A percentile compares a stretch with the other conserved stretches of the same genome.
Conservation (phyloP, 805 yeast species). For the Metschnikowia vanudenii region DNA sequence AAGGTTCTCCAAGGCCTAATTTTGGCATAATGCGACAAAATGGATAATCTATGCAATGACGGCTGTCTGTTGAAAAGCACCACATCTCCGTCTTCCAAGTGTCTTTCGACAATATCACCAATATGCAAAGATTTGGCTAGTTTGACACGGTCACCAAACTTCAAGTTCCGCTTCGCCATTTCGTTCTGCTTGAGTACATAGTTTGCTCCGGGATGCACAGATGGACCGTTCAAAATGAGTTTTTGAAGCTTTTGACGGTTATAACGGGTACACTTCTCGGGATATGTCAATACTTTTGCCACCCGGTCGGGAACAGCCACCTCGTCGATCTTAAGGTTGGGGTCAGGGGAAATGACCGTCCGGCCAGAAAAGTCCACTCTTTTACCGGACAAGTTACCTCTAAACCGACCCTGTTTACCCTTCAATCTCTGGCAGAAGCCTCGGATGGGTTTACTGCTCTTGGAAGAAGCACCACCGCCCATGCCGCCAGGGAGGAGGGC, state of each 20-base stretch:
- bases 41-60: constrained; percentile 90
- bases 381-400: constrained; percentile 97
- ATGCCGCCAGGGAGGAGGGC: constrained; percentile 70
- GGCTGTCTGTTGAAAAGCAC: constrained; percentile 98
- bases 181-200: constrained; percentile 82
- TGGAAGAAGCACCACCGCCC: constrained; percentile 45
- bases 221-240: constrained; percentile 81
- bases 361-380: constrained; percentile 98
- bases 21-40: constrained; percentile 92
- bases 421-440: constrained; percentile 96
- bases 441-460: constrained; percentile 73
- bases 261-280: constrained; percentile 89
- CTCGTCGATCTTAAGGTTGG: constrained; percentile 89
- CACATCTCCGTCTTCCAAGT: constrained; percentile 94
- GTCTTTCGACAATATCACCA: constrained; percentile 96
- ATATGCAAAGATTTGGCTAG: constrained; percentile 72
- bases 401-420: constrained; percentile 98
- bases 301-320: constrained; percentile 98
- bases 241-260: constrained; percentile 74
- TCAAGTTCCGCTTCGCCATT: constrained; percentile 78
- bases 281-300: constrained; percentile 92
- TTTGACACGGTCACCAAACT: constrained; percentile 81
- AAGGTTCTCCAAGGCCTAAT: constrained; percentile 98
- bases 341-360: constrained; percentile 98
- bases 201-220: constrained; percentile 94